Evolutionary conservation across 164 flowering plant genomes (phyloP).

Genomic region (Litsea cubeba): DNA sequence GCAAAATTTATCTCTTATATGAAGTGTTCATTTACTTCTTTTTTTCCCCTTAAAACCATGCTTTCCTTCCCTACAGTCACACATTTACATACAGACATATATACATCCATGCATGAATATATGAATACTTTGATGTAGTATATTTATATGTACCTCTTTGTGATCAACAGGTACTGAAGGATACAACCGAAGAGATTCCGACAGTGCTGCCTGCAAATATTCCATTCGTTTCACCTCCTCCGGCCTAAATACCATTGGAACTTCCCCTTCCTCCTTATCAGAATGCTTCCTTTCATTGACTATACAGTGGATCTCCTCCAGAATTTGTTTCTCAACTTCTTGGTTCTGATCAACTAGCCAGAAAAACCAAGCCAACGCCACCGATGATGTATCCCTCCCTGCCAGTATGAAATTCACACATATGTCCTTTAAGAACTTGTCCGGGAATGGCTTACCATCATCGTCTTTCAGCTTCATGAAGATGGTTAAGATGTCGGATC

Average conservation of each 20-base stretch:
- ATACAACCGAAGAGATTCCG: slow-evolving; percentile 81
- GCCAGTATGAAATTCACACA: slow-evolving; percentile 91
- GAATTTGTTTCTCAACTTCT: slow-evolving; percentile 56
- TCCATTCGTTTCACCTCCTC: slow-evolving; percentile 94
- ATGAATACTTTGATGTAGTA: no score
- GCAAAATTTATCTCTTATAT: no score
- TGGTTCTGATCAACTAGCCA: slow-evolving; percentile 66
- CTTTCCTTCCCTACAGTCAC: no score
- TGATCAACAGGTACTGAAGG: slow-evolving; percentile 94
- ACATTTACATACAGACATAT: no score
- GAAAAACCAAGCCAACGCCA: slow-evolving; percentile 91
- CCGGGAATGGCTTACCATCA: slow-evolving; percentile 50
- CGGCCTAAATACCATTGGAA: slow-evolving; percentile 41
- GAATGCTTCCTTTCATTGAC: slow-evolving; percentile 28
- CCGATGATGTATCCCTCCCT: slow-evolving; percentile 92
- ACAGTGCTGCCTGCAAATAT: slow-evolving; percentile 82
- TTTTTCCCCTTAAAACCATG: no score
- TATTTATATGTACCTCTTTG: slow-evolving; percentile 61
- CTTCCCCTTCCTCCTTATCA: neutral
- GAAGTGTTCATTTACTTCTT: no score
- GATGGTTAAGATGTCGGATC: slow-evolving; percentile 70
- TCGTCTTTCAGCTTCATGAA: slow-evolving; percentile 74
- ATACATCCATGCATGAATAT: no score
- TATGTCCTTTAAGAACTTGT: slow-evolving; percentile 73
- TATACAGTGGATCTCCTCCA: slow-evolving; percentile 49